Conservation (phyloP, 2,329 filamentous ascomycete genomes). For the Elsinoe perseae region DNA sequence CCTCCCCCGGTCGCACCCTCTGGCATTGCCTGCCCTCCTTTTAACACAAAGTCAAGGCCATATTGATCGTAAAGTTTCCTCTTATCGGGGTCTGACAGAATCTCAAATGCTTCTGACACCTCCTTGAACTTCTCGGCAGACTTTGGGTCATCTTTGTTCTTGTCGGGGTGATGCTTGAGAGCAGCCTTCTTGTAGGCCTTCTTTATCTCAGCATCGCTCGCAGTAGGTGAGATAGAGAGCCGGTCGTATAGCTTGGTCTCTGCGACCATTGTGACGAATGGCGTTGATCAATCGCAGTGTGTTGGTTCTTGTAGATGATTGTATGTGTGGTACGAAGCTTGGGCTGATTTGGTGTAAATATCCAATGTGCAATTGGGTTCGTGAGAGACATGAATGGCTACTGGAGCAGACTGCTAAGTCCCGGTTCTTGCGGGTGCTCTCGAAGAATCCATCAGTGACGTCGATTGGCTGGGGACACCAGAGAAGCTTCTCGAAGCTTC, state of each 20-base stretch:
- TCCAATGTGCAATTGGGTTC: not conserved
- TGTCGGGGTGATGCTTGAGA: constrained; percentile 81
- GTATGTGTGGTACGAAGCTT: not conserved
- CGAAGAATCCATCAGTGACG: constrained; percentile 13
- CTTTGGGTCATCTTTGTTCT: constrained; percentile 85
- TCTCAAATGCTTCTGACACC: constrained; percentile 94
- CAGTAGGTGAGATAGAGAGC: constrained; percentile 68
- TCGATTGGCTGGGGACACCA: constrained; percentile 1
- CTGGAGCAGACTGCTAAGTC: not conserved
- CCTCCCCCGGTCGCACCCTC: constrained; percentile 46
- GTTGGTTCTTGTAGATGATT: not conserved
- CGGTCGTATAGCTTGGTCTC: constrained; percentile 94
- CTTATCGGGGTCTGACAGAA: constrained; percentile 94
- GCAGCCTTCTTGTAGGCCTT: constrained; percentile 90
- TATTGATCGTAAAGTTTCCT: constrained; percentile 91
- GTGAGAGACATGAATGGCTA: not conserved
- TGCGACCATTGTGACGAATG: constrained; percentile 63
- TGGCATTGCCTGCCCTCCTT: constrained; percentile 63
- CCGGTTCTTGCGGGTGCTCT: constrained; percentile 7
- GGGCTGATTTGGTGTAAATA: not conserved
- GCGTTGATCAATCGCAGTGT: not conserved
- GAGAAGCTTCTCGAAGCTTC: constrained; percentile 14
- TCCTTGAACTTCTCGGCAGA: constrained; percentile 96
- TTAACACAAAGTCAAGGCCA: constrained; percentile 84
- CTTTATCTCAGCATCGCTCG: constrained; percentile 89